Conservation (phyloP, 345 rosid genomes). For the Sisymbrium altissimum region DNA sequence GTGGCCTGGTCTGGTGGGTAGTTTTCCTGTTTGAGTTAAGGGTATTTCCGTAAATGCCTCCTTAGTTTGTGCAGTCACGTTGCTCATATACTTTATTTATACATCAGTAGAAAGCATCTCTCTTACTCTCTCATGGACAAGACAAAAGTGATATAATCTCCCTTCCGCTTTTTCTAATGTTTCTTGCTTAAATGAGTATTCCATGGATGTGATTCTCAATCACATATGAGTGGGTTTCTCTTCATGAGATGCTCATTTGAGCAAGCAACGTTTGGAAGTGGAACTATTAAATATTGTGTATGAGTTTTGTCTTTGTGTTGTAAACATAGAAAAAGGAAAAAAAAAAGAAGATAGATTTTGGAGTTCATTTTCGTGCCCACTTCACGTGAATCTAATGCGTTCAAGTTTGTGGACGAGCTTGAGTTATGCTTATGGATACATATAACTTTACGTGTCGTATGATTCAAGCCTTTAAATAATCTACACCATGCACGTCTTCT, state of each 20-base stretch:
- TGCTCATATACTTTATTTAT: not conserved
- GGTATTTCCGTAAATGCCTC: constrained; percentile 5
- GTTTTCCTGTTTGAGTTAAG: constrained; percentile 15
- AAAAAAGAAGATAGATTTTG: not conserved
- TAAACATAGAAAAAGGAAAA: not conserved
- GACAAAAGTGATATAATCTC: constrained; percentile 7
- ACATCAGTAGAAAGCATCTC: constrained; percentile 5
- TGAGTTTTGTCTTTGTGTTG: constrained; percentile 3
- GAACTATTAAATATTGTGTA: not conserved
- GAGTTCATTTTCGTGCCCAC: constrained; percentile 19
- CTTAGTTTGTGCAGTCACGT: constrained; percentile 13
- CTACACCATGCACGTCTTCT: constrained; percentile 32
- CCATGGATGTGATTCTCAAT: constrained; percentile 25
- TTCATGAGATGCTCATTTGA: constrained; percentile 38
- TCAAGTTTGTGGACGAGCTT: constrained; percentile 25
- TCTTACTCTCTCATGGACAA: constrained; percentile 7
- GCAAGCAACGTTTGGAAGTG: constrained; percentile 38
- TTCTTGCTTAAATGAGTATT: constrained; percentile 43
- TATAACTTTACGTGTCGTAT: constrained; percentile 28
- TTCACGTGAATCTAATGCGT: constrained; percentile 37
- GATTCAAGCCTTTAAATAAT: constrained; percentile 20
- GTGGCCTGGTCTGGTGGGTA: constrained; percentile 25
- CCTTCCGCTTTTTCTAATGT: constrained; percentile 24
- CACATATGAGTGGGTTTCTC: not conserved
- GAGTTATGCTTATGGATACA: constrained; percentile 1